phyloP scores from a whole-genome alignment of 1,284 basidiomycete species.

The Malassezia restricta region DNA sequence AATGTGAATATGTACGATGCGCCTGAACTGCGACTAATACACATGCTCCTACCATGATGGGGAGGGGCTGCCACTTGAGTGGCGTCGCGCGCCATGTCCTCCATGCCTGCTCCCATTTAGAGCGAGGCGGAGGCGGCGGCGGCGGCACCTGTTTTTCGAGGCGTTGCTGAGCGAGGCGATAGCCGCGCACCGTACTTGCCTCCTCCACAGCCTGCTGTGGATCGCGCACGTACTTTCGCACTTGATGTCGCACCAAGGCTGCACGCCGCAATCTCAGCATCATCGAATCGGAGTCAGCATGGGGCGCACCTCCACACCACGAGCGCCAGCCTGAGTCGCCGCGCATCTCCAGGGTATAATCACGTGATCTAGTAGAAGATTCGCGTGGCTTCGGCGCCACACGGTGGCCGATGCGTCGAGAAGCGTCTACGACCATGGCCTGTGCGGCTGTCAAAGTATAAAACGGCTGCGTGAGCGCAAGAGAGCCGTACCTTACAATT shows the following conservation, averaged over 20 bases:
- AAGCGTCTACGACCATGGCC: neutral
- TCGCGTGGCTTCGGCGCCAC: neutral
- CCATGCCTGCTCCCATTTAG: constrained; percentile 49
- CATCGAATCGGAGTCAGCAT: too few species aligned
- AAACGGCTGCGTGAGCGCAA: neutral
- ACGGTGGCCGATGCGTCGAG: neutral
- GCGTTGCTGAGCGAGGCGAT: constrained; percentile 21
- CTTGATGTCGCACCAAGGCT: neutral
- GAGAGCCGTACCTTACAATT: neutral
- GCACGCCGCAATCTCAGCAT: too few species aligned
- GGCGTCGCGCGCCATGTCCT: constrained; percentile 73
- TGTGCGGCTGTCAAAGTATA: neutral
- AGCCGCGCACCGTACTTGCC: constrained; percentile 34
- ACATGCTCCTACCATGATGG: constrained; percentile 58
- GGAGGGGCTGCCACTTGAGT: constrained; percentile 89
- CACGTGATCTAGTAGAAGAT: constrained; percentile 5
- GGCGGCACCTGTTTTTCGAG: neutral
- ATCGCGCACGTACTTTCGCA: constrained; percentile 20
- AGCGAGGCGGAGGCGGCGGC: neutral
- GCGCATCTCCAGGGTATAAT: neutral
- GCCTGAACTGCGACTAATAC: constrained; percentile 53
- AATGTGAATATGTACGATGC: constrained; percentile 52
- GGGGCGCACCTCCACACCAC: too few species aligned
- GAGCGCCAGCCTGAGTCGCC: too few species aligned
- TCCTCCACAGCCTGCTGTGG: constrained; percentile 34